Percentiles rank a stretch among this genome's conserved stretches.
Conservation (phyloP, 345 rosid genomes). For the Acer campestre region DNA sequence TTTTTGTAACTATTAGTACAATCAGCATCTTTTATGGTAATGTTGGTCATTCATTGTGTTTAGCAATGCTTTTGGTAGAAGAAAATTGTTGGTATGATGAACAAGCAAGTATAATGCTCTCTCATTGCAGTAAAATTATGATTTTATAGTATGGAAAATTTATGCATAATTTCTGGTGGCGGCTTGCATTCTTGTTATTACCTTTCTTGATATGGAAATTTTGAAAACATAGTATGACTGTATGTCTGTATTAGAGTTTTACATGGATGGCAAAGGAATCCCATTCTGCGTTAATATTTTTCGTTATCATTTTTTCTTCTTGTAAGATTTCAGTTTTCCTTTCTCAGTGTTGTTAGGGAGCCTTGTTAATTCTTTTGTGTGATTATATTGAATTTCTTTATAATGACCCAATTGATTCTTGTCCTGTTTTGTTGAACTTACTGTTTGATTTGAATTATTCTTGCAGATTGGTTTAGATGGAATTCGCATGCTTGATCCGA, state of each 20-base stretch:
- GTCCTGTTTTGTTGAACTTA: background rate
- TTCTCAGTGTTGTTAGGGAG: background rate
- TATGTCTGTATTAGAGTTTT: background rate
- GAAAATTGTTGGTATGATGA: background rate
- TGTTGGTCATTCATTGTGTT: background rate
- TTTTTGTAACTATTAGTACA: background rate
- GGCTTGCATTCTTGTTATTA: no score
- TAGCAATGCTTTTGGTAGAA: background rate
- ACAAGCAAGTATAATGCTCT: background rate
- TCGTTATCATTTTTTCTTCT: background rate
- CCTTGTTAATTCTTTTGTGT: background rate
- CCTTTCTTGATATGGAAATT: no score
- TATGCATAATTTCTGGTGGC: no score
- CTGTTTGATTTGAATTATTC: background rate
- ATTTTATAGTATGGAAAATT: background rate
- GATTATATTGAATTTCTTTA: background rate
- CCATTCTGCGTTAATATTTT: background rate
- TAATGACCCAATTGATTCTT: background rate
- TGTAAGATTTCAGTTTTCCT: background rate
- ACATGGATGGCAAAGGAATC: background rate
- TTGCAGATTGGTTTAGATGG: slow-evolving; percentile 98
- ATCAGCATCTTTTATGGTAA: background rate
- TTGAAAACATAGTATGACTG: background rate
- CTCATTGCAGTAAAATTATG: background rate
- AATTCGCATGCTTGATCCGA: slow-evolving; percentile 95